Evolutionary conservation across 2,329 filamentous ascomycete species (phyloP).

Genomic region (Thelonectria blattea): DNA sequence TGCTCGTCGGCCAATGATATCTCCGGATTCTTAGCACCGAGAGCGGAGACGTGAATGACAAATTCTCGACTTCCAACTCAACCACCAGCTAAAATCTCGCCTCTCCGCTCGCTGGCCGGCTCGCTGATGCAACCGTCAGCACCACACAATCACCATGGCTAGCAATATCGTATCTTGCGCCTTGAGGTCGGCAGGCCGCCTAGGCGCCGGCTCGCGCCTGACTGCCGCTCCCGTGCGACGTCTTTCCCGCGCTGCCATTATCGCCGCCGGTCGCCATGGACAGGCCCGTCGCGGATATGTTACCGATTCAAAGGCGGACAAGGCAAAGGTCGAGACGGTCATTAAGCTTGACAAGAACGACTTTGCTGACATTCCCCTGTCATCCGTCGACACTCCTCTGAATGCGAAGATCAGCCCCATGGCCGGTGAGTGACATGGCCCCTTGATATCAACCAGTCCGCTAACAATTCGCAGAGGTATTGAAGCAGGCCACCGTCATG

Average conservation of each 20-base stretch:
- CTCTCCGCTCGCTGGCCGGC: conserved; percentile 26
- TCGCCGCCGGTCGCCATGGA: conserved; percentile 34
- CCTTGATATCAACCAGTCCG: neutral
- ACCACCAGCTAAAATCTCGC: conserved; percentile 34
- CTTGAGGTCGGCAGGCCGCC: conserved; percentile 76
- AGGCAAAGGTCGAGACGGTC: conserved; percentile 84
- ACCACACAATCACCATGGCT: conserved; percentile 63
- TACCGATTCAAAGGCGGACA: conserved; percentile 78
- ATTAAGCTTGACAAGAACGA: conserved; percentile 87
- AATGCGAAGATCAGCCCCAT: conserved; percentile 78
- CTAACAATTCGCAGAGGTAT: conserved; percentile 60
- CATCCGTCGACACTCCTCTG: conserved; percentile 40
- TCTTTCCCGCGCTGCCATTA: conserved; percentile 39
- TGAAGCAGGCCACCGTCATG: conserved; percentile 92
- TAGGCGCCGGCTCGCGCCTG: conserved; percentile 52
- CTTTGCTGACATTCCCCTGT: conserved; percentile 64
- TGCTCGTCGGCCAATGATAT: conserved; percentile 42
- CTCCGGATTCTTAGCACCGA: conserved; percentile 44
- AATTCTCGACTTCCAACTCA: conserved; percentile 40
- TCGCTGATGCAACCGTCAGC: conserved; percentile 34
- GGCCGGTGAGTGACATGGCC: conserved; percentile 51
- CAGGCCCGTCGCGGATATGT: conserved; percentile 72
- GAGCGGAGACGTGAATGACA: conserved; percentile 46
- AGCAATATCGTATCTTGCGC: conserved; percentile 70
- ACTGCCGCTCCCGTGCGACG: conserved; percentile 41